Base-by-base conservation (phyloP, 2,329 filamentous ascomycete species). In the Fusarium sp. region DNA sequence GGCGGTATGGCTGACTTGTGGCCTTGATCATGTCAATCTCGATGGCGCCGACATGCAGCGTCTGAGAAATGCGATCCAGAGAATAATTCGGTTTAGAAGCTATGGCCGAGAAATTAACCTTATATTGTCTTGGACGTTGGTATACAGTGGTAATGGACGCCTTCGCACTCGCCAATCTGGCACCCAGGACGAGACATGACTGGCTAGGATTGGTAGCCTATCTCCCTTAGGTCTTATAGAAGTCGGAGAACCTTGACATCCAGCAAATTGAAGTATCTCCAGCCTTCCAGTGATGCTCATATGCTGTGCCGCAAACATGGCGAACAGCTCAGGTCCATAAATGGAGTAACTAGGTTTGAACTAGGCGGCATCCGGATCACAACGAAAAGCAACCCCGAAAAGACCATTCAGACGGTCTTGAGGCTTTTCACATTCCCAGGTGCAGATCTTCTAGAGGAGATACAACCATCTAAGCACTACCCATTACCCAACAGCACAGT, bases 381-480 rank as follows among this genome's bases (percentile, higher is more conserved):
- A 2, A 3, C 13, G 20, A 14, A 45, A 45, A 0, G 20, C 40
- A 22, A 45, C 40, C 40, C 40, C 40, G 2, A 22, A 22, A 2
- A 45, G 40, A 22, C 40, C 11, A 4, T 45, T 45, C 20, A 45
- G 13, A 13, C 20, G 40, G 7, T 45, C 40, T 14, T 45, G 40
- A 2, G 40, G 3, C n/a, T 22, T 42, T 4, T 14, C 40, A 8
- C n/a, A 42, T 2, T 4, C n/a, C n/a, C 40, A 42, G 11, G n/a
- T 4, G n/a, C 40, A 42, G 3, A 14, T 1, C 0, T 7, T 22
- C 0, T 42, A 1, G 3, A 42, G n/a, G 0, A 42, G 11, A 4
- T 42, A 9, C 11, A 20, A 7, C 2, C 7, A 45, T 45, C 22
- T 7, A 24, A 45, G 22, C 22, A 45, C 42, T 47, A 47, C 3